Base-by-base conservation (phyloP, 2,329 filamentous ascomycete genomes). In the Cyphellophora europaea region DNA sequence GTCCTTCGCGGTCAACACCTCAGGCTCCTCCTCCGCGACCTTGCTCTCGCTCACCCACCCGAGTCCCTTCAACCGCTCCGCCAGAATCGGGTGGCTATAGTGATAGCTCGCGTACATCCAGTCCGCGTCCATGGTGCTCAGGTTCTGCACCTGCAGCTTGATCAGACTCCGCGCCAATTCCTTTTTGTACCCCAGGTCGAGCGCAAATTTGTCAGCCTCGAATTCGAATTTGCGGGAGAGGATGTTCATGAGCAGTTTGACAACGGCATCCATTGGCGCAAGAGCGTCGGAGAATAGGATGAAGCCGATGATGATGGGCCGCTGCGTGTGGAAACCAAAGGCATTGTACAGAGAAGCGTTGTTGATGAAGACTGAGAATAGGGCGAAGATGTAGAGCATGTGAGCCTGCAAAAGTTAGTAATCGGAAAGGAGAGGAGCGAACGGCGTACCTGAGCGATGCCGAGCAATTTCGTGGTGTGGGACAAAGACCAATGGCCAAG, bases 71-170 rank as follows among this genome's bases (percentile, higher is more conserved):
- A 98, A 71, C 52, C 91, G 78, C 72, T 98, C 93, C 2, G 88
- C 83, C 48, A 98, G 69, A 48, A 96, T 95, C 1, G 91, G 91
- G 63, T 98, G 91, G 15, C 89, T 95, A 71, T 93, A 95, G 66
- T 98, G 88, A 70, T 96, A 98, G 63, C 82, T 93, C 35, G 91
- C 91, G 62, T 93, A 98, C 74, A 95, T 78, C 82, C 84, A 93
- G 63, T 98, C 93, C 17, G 91, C 91, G 53, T 98, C 91, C 89
- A 98, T 96, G 42, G 85, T 93, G 62, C 86, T 93, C 49, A 98
- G 72, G 57, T 98, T 98, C 68, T 96, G 88, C 53, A 95, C 86
- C 65, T 98, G 93, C 34, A 98, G 82, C 69, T 95, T 95, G 65
- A 98, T 87, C 44, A 98, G 74, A 14, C 86, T 91, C 44, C 77